Evolutionary conservation across 2,329 filamentous ascomycete genomes (phyloP).

Genomic region (Colletotrichum musicola): DNA sequence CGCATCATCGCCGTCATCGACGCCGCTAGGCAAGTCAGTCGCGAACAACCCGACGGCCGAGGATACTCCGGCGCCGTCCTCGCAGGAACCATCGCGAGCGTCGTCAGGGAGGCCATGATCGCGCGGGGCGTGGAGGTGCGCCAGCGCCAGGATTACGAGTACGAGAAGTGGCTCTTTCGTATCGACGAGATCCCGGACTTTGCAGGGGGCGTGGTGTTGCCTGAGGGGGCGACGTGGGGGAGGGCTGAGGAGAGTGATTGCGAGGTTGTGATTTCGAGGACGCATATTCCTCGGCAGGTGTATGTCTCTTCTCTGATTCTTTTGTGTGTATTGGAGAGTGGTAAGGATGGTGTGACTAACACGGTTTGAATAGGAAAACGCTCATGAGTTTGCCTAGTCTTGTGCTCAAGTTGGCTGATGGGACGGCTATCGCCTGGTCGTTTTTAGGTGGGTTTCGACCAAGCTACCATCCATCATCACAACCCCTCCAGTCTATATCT

Average conservation of each 20-base stretch:
- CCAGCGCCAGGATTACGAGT: constrained; percentile 47
- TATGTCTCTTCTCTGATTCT: no score
- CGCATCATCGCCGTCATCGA: constrained; percentile 51
- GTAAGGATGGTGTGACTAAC: no score
- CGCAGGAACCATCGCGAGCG: constrained; percentile 50
- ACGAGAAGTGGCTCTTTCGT: constrained; percentile 71
- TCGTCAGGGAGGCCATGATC: constrained; percentile 39
- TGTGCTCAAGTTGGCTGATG: constrained; percentile 59
- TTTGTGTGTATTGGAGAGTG: no score
- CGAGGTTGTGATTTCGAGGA: constrained; percentile 65
- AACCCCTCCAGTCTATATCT: not conserved
- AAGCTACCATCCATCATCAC: not conserved
- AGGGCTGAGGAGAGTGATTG: constrained; percentile 65
- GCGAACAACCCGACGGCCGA: constrained; percentile 40
- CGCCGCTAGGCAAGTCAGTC: constrained; percentile 46
- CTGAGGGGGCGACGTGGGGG: constrained; percentile 68
- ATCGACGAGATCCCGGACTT: constrained; percentile 56
- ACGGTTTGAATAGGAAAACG: constrained; percentile 50
- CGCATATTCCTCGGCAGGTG: constrained; percentile 68
- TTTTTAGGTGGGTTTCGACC: constrained; percentile 60
- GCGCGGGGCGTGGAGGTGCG: constrained; percentile 40
- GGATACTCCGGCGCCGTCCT: constrained; percentile 50
- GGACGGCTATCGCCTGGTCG: constrained; percentile 72
- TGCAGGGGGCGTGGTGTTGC: constrained; percentile 46
- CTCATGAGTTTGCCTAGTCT: constrained; percentile 60